These are phyloP conservation scores for Eucalyptus regnans DNA, from an alignment of 345 rosid genomes.

Conservation along the genomic window DNA sequence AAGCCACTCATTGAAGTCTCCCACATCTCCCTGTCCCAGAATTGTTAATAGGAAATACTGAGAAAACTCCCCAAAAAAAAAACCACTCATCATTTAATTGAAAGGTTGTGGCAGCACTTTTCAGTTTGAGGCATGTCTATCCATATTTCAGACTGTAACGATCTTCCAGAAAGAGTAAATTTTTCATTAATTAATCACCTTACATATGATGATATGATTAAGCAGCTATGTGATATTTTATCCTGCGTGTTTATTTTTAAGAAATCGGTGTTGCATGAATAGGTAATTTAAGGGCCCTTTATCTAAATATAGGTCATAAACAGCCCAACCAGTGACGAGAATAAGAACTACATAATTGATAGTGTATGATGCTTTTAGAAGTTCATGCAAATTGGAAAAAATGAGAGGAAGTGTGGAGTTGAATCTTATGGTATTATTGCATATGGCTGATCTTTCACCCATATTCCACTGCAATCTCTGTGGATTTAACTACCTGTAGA, in stretches of 20 bases:
- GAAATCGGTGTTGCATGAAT: not conserved
- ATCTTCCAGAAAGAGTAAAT: not conserved
- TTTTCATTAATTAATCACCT: not conserved
- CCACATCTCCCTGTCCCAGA: constrained; percentile 78
- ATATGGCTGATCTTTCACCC: not conserved
- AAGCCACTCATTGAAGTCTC: constrained; percentile 95
- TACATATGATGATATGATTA: not conserved
- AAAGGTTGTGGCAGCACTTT: not conserved
- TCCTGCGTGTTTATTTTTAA: not conserved
- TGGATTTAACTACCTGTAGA: constrained; percentile 40
- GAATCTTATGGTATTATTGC: not conserved
- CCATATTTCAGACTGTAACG: not conserved
- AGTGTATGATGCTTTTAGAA: not conserved
- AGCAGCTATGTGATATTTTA: not conserved
- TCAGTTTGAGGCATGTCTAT: not conserved
- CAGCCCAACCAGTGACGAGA: not conserved
- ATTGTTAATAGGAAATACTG: not conserved
- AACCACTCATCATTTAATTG: not conserved
- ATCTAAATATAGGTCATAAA: not conserved
- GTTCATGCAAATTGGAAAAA: not conserved
- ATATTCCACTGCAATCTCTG: not conserved
- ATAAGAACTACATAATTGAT: not conserved
- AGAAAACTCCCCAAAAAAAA: not conserved
- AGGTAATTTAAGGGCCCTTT: not conserved
- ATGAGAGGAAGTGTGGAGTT: not conserved